Conservation (phyloP, 1,284 basidiomycete species). For the Agroathelia rolfsii region DNA sequence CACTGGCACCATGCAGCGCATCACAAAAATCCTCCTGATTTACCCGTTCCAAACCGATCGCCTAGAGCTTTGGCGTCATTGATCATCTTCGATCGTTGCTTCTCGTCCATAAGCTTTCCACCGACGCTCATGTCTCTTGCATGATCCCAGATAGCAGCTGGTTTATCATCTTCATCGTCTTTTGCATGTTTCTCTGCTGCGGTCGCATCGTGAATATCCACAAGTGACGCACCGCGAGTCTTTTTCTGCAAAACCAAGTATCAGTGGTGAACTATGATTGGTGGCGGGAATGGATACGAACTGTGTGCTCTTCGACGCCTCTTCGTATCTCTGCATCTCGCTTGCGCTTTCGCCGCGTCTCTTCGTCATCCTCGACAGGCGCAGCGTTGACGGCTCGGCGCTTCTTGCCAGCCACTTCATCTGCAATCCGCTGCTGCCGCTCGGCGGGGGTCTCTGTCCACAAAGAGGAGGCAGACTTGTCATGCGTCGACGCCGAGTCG, state of each 20-base stretch:
- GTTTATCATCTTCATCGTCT: slow-evolving; percentile 39
- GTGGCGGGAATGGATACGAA: slow-evolving; percentile 26
- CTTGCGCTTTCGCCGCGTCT: slow-evolving; percentile 39
- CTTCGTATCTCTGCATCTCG: slow-evolving; percentile 59
- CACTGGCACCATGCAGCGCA: too few species aligned
- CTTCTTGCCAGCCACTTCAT: slow-evolving; percentile 81
- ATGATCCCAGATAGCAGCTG: slow-evolving; percentile 79
- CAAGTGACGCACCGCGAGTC: slow-evolving; percentile 55
- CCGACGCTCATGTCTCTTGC: slow-evolving; percentile 77
- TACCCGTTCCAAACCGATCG: slow-evolving; percentile 71
- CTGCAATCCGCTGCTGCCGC: slow-evolving; percentile 71
- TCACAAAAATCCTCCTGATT: slow-evolving; percentile 50
- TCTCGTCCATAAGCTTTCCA: slow-evolving; percentile 79
- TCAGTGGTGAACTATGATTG: slow-evolving; percentile 2
- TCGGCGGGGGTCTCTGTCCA: slow-evolving; percentile 95
- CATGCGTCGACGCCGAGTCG: slow-evolving; percentile 33
- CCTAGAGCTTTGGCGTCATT: slow-evolving; percentile 70
- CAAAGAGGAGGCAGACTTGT: slow-evolving; percentile 46
- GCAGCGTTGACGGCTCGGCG: slow-evolving; percentile 53
- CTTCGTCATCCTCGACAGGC: slow-evolving; percentile 22
- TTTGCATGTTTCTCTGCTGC: slow-evolving; percentile 21
- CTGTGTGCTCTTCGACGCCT: slow-evolving; percentile 75
- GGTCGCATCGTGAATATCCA: slow-evolving; percentile 55
- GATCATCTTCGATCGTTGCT: slow-evolving; percentile 66
- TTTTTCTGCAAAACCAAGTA: slow-evolving; percentile 37